Conservation (phyloP, 192 early-diverging fungal genomes). For the Spinellus fusiger region DNA sequence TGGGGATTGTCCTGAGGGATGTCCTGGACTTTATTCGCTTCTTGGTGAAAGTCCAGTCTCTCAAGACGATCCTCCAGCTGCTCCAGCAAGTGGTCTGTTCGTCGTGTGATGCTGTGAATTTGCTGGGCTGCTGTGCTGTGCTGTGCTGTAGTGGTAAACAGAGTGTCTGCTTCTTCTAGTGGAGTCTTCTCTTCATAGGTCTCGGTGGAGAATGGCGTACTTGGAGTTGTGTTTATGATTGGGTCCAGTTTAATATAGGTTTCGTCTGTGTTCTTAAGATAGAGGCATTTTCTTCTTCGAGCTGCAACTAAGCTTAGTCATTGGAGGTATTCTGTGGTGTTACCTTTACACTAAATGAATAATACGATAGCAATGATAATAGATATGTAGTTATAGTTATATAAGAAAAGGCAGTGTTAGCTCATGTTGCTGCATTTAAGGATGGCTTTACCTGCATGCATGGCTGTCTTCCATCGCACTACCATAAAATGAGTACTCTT, state of each 20-base stretch:
- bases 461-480: conserved; percentile 37
- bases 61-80: conserved; percentile 19
- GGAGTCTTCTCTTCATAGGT: background rate
- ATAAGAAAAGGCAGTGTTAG: conserved; percentile 14
- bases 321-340: background rate
- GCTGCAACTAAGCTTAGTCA: conserved; percentile 4
- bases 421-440: background rate
- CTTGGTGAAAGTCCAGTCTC: conserved; percentile 12
- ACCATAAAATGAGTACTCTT: background rate
- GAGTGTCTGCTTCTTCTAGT: conserved; percentile 1
- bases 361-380: background rate
- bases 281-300: conserved; percentile 31
- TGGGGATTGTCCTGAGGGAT: too few relatives aligned
- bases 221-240: background rate
- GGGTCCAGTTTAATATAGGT: conserved; percentile 26
- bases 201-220: background rate
- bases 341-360: conserved; percentile 18
- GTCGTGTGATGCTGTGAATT: background rate
- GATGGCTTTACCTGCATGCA: conserved; percentile 30
- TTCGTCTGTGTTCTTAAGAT: conserved; percentile 27
- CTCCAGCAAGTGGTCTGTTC: conserved; percentile 25
- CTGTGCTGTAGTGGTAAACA: conserved; percentile 7
- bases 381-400: background rate
- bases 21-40: conserved; percentile 6
- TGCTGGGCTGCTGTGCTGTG: background rate